phyloP scores from a whole-genome alignment of 306 rosid genomes.

The Purshia tridentata region DNA sequence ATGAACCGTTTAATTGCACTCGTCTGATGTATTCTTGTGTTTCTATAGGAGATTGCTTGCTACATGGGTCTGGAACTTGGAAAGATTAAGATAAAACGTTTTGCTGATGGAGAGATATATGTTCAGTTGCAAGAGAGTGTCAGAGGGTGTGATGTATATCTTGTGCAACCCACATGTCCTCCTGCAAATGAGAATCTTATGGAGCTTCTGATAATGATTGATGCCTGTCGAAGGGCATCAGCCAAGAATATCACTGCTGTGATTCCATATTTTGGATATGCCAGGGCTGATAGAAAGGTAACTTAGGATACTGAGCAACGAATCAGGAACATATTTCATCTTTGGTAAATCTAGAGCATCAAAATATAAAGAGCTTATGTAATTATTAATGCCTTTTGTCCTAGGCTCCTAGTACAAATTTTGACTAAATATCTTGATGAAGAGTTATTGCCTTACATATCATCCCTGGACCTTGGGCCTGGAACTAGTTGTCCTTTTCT shows the following conservation, averaged over 20 bases:
- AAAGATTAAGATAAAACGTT: conserved; percentile 84
- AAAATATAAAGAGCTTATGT: not conserved
- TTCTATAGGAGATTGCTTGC: conserved; percentile 80
- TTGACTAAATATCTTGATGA: not conserved
- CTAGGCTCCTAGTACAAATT: not conserved
- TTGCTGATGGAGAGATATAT: conserved; percentile 94
- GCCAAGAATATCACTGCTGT: conserved; percentile 94
- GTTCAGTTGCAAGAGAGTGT: conserved; percentile 98
- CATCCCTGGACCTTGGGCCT: not conserved
- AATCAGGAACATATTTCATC: not conserved
- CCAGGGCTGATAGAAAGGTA: conserved; percentile 98
- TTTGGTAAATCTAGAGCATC: not conserved
- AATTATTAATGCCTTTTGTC: not conserved
- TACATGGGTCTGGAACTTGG: conserved; percentile 93
- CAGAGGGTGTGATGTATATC: conserved; percentile 90
- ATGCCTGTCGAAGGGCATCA: conserved; percentile 93
- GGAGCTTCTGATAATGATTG: conserved; percentile 96
- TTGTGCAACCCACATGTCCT: conserved; percentile 97
- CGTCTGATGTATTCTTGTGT: conserved; percentile 17
- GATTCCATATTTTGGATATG: conserved; percentile 95
- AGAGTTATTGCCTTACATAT: not conserved
- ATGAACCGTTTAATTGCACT: not conserved
- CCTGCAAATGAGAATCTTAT: conserved; percentile 93
- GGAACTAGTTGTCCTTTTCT: not conserved
- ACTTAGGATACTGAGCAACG: not conserved